Evolutionary conservation across 2,329 filamentous ascomycete species (phyloP), one percentile per base, ranked within the genome.

Genomic region (Sordariomycetes sp.): DNA sequence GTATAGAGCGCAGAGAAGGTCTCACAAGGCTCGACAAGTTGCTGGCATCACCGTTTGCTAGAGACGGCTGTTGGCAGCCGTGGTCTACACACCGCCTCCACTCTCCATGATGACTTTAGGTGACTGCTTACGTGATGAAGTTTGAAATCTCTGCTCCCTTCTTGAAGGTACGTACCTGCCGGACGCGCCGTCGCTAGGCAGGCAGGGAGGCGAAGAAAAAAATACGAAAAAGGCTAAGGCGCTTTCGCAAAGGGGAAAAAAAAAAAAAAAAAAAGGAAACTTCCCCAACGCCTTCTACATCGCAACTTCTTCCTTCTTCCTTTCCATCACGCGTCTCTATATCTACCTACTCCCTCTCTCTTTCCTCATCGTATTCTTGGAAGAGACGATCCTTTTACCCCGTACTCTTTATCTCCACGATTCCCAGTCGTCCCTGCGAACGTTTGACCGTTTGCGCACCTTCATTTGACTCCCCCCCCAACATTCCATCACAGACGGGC

Each of bases 221-320:
- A 24, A 24, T 8, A 22, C n/a, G n/a, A 24, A 22, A 22, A 20
- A 50, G 17, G 39, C 39, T 45, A 45, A 45, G 39, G 13, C 39
- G 39, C 39, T 17, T 15, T 15, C 39, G 39, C 39, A 50, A 24
- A 48, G 59, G 59, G 60, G 59, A 59, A 52, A 59, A 53, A 52
- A 61, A 61, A 60, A 53, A 53, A 35, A 59, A 62, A 63, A 63
- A 64, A 64, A 64, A 62, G 7, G 22, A 50, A 50, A 50, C 45
- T 36, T 36, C n/a, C 39, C 10, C 39, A 45, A 45, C 8, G 8
- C 39, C 39, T 45, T 45, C 13, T 17, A 15, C 39, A 17, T n/a
- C 39, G 39, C 39, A 45, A 45, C 39, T n/a, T 45, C 39, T 17
- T 45, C 39, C 39, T 45, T 45, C 39, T 7, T 45, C 39, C 36